A percentile compares a stretch with the other conserved stretches of the same genome.
These are phyloP conservation scores for Paramecium sexaurelia DNA, from an alignment of 73 alveolate species.

Conservation along the genomic window DNA sequence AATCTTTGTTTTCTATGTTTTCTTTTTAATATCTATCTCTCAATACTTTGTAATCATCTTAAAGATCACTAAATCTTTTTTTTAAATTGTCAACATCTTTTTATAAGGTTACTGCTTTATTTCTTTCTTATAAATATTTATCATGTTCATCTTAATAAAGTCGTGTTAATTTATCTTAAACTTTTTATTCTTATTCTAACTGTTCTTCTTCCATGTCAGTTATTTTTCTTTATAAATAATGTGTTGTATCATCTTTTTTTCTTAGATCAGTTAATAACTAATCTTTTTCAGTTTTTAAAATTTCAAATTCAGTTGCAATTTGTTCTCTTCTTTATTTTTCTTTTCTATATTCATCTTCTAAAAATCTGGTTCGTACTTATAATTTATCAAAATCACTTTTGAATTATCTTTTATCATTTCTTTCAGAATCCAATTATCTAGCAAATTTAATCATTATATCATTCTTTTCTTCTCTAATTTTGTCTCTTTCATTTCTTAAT, in stretches of 20 bases:
- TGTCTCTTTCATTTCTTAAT: conserved; percentile 66
- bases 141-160: conserved; percentile 65
- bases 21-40: conserved; percentile 61
- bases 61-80: conserved; percentile 59
- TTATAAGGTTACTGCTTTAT: conserved; percentile 49
- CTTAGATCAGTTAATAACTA: conserved; percentile 45
- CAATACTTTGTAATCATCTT: conserved; percentile 59
- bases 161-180: conserved; percentile 53
- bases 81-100: conserved; percentile 62
- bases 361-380: conserved; percentile 51
- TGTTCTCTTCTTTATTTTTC: conserved; percentile 59
- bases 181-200: conserved; percentile 12
- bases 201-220: conserved; percentile 66
- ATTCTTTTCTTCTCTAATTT: conserved; percentile 68
- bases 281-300: conserved; percentile 61
- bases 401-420: conserved; percentile 63
- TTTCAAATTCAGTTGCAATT: conserved; percentile 50
- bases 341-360: conserved; percentile 65
- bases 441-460: conserved; percentile 62
- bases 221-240: conserved; percentile 59
- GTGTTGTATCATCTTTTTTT: conserved; percentile 66
- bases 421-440: conserved; percentile 55
- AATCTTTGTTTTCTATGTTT: conserved; percentile 55
- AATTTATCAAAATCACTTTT: conserved; percentile 62
- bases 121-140: conserved; percentile 62